phyloP scores from a whole-genome alignment of 1,284 basidiomycete genomes.

The Papiliotrema nemorosa region DNA sequence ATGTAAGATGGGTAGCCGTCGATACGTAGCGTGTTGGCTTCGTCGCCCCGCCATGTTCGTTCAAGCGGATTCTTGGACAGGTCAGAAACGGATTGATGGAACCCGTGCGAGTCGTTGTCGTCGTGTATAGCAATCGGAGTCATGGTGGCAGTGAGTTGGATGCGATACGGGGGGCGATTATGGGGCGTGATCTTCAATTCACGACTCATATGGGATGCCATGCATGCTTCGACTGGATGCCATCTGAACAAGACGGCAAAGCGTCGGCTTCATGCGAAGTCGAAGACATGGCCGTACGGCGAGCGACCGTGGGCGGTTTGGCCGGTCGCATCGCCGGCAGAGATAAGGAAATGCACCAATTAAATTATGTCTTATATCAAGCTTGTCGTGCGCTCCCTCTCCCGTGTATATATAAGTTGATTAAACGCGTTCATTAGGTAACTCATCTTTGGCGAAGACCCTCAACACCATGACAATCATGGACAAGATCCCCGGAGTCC shows the following conservation, averaged over 20 bases:
- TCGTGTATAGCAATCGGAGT: conserved; percentile 9
- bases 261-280: too few relatives aligned
- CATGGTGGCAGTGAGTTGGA: conserved; percentile 1
- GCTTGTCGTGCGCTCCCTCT: too few relatives aligned
- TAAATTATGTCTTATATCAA: neutral
- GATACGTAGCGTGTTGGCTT: conserved; percentile 31
- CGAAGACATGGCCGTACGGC: too few relatives aligned
- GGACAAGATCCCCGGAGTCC: conserved; percentile 4
- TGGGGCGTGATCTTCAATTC: too few relatives aligned
- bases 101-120: neutral
- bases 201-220: too few relatives aligned
- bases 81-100: conserved; percentile 19
- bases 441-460: neutral
- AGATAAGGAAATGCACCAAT: neutral
- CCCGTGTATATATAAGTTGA: neutral
- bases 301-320: neutral
- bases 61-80: conserved; percentile 29
- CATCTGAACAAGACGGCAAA: too few relatives aligned
- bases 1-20: conserved; percentile 27
- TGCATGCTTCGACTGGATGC: too few relatives aligned
- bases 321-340: neutral
- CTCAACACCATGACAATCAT: neutral
- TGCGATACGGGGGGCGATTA: neutral
- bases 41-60: conserved; percentile 35
- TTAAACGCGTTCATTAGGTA: neutral